These are phyloP conservation scores for Candida wancherniae DNA, from an alignment of 805 yeast genomes.

Conservation along the genomic window DNA sequence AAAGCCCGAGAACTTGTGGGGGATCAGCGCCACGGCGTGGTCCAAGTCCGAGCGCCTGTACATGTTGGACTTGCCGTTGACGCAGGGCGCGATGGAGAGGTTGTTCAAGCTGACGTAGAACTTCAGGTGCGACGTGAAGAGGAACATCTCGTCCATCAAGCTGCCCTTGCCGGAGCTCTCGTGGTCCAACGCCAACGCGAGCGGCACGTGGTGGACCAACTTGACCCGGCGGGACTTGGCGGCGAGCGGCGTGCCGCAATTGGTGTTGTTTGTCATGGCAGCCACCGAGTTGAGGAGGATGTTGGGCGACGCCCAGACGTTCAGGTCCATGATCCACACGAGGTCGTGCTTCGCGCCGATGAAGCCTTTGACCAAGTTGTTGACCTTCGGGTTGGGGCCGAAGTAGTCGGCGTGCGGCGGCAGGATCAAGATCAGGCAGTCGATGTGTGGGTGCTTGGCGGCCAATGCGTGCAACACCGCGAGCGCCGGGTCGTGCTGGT, in stretches of 20 bases:
- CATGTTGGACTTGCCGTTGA: conserved; percentile 82
- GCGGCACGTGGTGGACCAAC: conserved; percentile 78
- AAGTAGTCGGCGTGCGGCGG: conserved; percentile 44
- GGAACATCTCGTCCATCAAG: conserved; percentile 73
- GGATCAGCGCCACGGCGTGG: conserved; percentile 45
- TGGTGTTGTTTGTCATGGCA: conserved; percentile 44
- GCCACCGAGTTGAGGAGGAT: conserved; percentile 61
- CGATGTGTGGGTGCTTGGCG: conserved; percentile 48
- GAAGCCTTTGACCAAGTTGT: conserved; percentile 81
- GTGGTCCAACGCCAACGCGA: conserved; percentile 39
- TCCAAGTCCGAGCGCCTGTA: conserved; percentile 67
- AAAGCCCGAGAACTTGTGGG: conserved; percentile 22
- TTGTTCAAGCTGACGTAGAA: conserved; percentile 77
- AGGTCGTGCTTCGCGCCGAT: conserved; percentile 62
- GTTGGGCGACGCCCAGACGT: conserved; percentile 70
- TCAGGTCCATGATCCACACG: conserved; percentile 82
- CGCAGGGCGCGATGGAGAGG: conserved; percentile 77
- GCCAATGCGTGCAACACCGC: conserved; percentile 50
- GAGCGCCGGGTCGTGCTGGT: conserved; percentile 57
- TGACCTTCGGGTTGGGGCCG: conserved; percentile 89
- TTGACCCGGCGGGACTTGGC: conserved; percentile 40
- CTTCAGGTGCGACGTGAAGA: conserved; percentile 79
- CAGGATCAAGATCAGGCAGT: conserved; percentile 52
- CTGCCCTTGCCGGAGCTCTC: conserved; percentile 10
- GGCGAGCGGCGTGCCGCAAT: conserved; percentile 42